phyloP scores from a whole-genome alignment of 345 rosid genomes.

The Salix viminalis region DNA sequence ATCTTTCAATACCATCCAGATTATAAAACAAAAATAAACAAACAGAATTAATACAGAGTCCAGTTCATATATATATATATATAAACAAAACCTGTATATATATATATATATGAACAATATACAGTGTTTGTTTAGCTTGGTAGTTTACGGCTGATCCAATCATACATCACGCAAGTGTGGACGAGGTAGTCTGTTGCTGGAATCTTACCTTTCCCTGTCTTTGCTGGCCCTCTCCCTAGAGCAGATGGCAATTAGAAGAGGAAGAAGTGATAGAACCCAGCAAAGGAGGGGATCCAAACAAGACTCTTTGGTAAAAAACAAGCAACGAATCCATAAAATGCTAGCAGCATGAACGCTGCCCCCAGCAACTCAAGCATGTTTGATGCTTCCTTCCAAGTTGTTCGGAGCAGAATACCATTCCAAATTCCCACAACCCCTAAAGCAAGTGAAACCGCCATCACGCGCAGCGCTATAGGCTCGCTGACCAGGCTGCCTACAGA shows the following conservation, averaged over 20 bases:
- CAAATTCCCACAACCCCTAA: conserved; percentile 4
- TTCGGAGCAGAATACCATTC: conserved; percentile 11
- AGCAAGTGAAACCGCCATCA: neutral
- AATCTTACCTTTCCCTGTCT: neutral
- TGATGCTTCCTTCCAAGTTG: neutral
- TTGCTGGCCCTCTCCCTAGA: neutral
- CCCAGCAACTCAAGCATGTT: conserved; percentile 1
- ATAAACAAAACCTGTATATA: too few relatives aligned
- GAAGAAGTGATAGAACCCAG: neutral
- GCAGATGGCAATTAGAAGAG: neutral
- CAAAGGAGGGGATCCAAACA: neutral
- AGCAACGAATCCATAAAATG: neutral
- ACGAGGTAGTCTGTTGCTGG: neutral
- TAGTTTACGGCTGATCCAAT: too few relatives aligned
- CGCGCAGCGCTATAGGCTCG: neutral
- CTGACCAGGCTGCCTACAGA: neutral
- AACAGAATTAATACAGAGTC: neutral
- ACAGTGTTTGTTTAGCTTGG: too few relatives aligned
- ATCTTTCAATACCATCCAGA: neutral
- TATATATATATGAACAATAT: too few relatives aligned
- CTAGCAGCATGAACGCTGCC: neutral
- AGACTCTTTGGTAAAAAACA: neutral
- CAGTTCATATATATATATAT: too few relatives aligned
- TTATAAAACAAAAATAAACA: too few relatives aligned
- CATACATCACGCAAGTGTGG: too few relatives aligned